Conservation (phyloP, 495 filamentous ascomycete genomes). For the Acidomyces sp. region DNA sequence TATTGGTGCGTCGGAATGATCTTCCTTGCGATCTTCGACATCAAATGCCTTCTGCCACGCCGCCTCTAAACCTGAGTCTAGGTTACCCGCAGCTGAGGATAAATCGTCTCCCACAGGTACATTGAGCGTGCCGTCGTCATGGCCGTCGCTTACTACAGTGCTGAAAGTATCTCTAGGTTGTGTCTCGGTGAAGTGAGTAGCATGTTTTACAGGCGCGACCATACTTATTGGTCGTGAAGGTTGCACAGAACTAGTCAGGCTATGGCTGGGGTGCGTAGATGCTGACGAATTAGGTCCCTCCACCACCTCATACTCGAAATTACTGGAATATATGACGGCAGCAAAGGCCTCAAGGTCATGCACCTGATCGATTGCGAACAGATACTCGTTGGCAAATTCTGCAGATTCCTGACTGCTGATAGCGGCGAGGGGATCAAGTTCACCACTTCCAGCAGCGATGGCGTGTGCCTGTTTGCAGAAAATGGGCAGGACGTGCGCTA, state of each 20-base stretch:
- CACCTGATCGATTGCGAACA: conserved; percentile 60
- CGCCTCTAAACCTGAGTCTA: conserved; percentile 42
- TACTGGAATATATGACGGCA: conserved; percentile 84
- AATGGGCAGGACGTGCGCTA: conserved; percentile 79
- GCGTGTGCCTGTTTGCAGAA: conserved; percentile 77
- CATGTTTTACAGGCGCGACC: conserved; percentile 18
- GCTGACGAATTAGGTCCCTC: background rate
- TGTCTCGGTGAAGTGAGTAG: conserved; percentile 6
- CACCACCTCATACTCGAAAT: conserved; percentile 54
- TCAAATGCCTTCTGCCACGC: conserved; percentile 51
- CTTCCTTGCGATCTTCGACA: conserved; percentile 16
- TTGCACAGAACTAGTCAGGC: background rate
- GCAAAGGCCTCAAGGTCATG: conserved; percentile 86
- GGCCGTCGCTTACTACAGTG: background rate
- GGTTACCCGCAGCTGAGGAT: background rate
- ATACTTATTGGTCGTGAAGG: conserved; percentile 1
- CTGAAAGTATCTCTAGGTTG: background rate
- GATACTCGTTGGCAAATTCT: conserved; percentile 87
- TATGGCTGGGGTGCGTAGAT: background rate
- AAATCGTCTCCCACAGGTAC: conserved; percentile 11
- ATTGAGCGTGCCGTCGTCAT: background rate
- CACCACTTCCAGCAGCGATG: conserved; percentile 47
- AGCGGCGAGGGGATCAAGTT: conserved; percentile 15
- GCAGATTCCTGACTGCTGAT: conserved; percentile 19
- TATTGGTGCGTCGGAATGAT: too few species aligned